Evolutionary conservation across 2,329 filamentous ascomycete genomes (phyloP), one percentile per base, ranked within the genome.

Genomic region (Aspergillus novoparasiticus): DNA sequence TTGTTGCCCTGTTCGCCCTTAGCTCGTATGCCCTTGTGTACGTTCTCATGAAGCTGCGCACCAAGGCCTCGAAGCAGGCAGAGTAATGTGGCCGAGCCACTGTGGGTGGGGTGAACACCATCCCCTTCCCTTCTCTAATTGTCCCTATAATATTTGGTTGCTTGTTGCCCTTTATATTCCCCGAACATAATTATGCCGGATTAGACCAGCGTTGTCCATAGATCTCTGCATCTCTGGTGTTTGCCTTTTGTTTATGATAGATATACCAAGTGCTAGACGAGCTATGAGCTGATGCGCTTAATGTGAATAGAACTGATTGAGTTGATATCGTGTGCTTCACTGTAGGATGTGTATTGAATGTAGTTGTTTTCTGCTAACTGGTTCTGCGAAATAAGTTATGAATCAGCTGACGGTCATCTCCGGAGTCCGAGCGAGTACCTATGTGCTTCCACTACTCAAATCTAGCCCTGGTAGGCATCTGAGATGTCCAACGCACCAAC

Each of bases 1-100:
- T 90, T 59, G 83, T 86, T 3, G 83, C 82, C 1, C 74, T 86
- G 2, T 88, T 89, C 67, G 83, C 79, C 1, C 56, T 86, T 43
- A 83, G 80, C 61, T 84, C 82, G 1, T 89, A 89, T 66, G 76
- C 71, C 0, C 57, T 83, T 54, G 82, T 83, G 2, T 84, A 78
- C 60, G 43, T 67, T 45, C 68, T 77, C 57, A 77, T 77, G 75
- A 76, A 76, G 64, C 51, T 76, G 61, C 64, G 75, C 43, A 77
- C 75, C 6, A 76, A 76, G 68, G 66, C 69, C n/a, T 74, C 70
- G 21, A 77, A 77, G 71, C 75, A 72, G 64, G 74, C 75, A 1
- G 66, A 75, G 61, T 74, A 66, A 67, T 48, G 12, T 14, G n/a
- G 9, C 28, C 19, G n/a, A 23, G 4, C 51, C 11, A 36, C 10